A percentile compares a stretch with the other conserved stretches of the same genome.
Conservation (phyloP, 495 filamentous ascomycete species). For the Glonium stellatum region DNA sequence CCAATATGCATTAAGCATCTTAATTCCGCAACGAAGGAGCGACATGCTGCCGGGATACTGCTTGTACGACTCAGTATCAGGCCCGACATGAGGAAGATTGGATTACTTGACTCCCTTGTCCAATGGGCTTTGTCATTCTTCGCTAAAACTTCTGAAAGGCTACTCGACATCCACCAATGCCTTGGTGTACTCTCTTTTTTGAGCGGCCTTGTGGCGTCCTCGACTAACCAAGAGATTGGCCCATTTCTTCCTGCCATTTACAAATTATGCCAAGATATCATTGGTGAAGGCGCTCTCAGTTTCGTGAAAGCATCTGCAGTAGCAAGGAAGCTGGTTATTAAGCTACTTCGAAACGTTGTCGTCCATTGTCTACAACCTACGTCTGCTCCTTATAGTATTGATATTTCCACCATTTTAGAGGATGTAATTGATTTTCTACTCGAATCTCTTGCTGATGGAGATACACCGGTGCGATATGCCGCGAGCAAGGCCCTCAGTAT, state of each 20-base stretch:
- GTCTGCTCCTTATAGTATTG: constrained; percentile 17
- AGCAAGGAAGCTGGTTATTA: constrained; percentile 73
- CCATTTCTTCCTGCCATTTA: constrained; percentile 47
- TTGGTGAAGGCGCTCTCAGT: constrained; percentile 35
- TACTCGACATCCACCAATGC: constrained; percentile 48
- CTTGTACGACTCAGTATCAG: constrained; percentile 74
- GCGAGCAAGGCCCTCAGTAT: constrained; percentile 89
- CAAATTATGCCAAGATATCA: constrained; percentile 44
- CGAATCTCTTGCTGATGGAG: constrained; percentile 64
- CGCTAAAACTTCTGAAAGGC: constrained; percentile 30
- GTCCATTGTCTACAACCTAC: constrained; percentile 51
- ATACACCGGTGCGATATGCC: constrained; percentile 81
- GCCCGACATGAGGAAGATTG: constrained; percentile 76
- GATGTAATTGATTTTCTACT: constrained; percentile 67
- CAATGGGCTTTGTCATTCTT: constrained; percentile 60
- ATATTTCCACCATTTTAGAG: constrained; percentile 46
- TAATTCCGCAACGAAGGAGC: constrained; percentile 70
- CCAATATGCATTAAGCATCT: constrained; percentile 65
- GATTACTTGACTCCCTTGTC: constrained; percentile 58
- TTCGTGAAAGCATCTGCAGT: constrained; percentile 62
- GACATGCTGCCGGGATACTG: constrained; percentile 75
- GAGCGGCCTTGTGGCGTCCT: constrained; percentile 58
- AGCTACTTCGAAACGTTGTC: constrained; percentile 67
- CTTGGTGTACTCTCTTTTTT: constrained; percentile 76
- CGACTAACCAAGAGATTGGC: constrained; percentile 47